Percentiles rank a stretch among this genome's conserved stretches.
These are phyloP conservation scores for Euphorbia peplus DNA, from an alignment of 345 rosid genomes.

Conservation along the genomic window DNA sequence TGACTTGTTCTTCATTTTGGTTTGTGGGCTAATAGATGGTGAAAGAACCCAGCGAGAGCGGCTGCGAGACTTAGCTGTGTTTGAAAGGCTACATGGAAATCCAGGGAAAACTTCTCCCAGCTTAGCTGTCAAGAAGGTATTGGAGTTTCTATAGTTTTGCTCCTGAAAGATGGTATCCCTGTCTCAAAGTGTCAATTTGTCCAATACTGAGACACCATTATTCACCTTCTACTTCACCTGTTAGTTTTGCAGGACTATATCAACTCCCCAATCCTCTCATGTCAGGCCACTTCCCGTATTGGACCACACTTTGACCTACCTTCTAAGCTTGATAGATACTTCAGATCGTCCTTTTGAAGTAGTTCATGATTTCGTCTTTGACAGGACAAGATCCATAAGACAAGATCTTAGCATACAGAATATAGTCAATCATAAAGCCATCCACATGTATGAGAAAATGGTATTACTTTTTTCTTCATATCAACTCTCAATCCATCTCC, in stretches of 20 bases:
- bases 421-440: constrained; percentile 51
- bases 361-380: constrained; percentile 89
- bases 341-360: constrained; percentile 64
- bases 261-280: constrained; percentile 52
- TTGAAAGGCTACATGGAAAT: constrained; percentile 82
- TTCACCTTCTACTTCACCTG: constrained; percentile 11
- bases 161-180: not conserved
- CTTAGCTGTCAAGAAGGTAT: constrained; percentile 87
- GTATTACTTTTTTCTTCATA: constrained; percentile 37
- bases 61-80: constrained; percentile 65
- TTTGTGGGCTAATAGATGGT: constrained; percentile 40
- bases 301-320: constrained; percentile 68
- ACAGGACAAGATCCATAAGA: constrained; percentile 89
- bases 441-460: constrained; percentile 76
- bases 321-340: constrained; percentile 58
- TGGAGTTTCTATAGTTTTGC: not conserved
- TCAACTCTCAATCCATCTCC: constrained; percentile 4
- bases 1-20: constrained; percentile 6
- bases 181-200: not conserved
- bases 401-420: constrained; percentile 93
- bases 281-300: constrained; percentile 72
- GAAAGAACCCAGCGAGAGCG: constrained; percentile 78
- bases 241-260: constrained; percentile 95
- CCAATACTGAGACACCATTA: not conserved
- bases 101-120: constrained; percentile 57